A percentile compares a stretch with the other conserved stretches of the same genome.
phyloP scores from a whole-genome alignment of 2,329 filamentous ascomycete genomes.

The Coleophoma crateriformis region DNA sequence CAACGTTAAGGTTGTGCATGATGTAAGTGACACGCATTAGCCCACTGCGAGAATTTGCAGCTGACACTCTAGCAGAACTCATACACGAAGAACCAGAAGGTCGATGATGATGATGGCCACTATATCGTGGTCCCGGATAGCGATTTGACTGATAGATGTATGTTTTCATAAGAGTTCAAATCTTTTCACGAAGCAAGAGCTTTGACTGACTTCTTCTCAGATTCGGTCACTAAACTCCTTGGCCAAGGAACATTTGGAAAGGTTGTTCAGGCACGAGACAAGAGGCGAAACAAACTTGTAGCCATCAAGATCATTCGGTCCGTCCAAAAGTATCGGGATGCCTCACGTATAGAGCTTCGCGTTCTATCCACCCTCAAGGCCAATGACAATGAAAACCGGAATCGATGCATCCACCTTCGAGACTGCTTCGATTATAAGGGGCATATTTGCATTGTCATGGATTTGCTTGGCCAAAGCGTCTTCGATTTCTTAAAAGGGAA shows the following conservation, averaged over 20 bases:
- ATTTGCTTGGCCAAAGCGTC: conserved; percentile 83
- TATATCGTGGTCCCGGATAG: conserved; percentile 90
- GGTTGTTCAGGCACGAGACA: conserved; percentile 88
- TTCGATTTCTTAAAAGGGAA: conserved; percentile 98
- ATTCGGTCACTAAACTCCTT: conserved; percentile 82
- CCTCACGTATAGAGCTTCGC: conserved; percentile 87
- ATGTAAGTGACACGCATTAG: conserved; percentile 43
- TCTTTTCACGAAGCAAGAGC: too few species aligned
- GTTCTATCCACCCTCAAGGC: conserved; percentile 87
- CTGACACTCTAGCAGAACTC: conserved; percentile 25
- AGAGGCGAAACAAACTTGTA: conserved; percentile 67
- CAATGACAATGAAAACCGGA: conserved; percentile 87
- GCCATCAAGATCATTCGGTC: conserved; percentile 98
- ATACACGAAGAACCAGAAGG: conserved; percentile 59
- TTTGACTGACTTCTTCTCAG: conserved; percentile 36
- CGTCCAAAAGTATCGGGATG: conserved; percentile 96
- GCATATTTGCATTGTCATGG: conserved; percentile 84
- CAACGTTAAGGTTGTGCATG: conserved; percentile 52
- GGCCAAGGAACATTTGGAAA: conserved; percentile 98
- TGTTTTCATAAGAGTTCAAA: conserved; percentile 30
- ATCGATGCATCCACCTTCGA: conserved; percentile 92
- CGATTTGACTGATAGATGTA: conserved; percentile 84
- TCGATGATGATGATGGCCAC: conserved; percentile 95
- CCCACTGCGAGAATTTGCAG: neutral
- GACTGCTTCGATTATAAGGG: conserved; percentile 97